phyloP scores from a whole-genome alignment of 805 yeast species.

The Candida bentonensis region DNA sequence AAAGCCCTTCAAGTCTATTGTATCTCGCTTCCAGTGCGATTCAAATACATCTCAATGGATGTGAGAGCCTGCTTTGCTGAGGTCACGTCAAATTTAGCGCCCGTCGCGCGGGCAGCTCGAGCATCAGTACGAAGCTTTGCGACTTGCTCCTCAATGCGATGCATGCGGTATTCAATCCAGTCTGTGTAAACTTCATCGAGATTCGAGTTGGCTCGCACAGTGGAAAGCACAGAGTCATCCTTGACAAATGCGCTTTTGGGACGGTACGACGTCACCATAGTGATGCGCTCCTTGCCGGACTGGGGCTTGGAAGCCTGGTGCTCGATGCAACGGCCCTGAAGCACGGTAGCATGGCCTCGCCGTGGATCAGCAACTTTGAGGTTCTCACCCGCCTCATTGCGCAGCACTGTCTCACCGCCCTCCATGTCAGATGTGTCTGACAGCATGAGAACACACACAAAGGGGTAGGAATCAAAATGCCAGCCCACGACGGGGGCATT shows the following conservation, averaged over 20 bases:
- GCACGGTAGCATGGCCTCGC: background rate
- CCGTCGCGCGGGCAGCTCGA: background rate
- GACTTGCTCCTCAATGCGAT: background rate
- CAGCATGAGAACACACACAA: conserved; percentile 50
- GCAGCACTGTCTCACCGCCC: conserved; percentile 42
- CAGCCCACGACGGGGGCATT: too few relatives aligned
- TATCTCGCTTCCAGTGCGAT: background rate
- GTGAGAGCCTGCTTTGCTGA: background rate
- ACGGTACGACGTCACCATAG: conserved; percentile 20
- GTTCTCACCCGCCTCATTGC: conserved; percentile 25
- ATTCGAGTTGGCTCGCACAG: conserved; percentile 13
- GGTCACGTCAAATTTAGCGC: background rate
- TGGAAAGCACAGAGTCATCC: conserved; percentile 18
- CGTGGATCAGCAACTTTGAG: background rate
- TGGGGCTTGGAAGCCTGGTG: conserved; percentile 35
- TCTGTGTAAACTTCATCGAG: conserved; percentile 10
- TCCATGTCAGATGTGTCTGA: conserved; percentile 41
- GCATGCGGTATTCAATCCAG: conserved; percentile 12
- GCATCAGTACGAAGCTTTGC: background rate
- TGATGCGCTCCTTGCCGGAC: conserved; percentile 22
- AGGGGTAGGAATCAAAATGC: conserved; percentile 53
- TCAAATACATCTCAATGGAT: background rate
- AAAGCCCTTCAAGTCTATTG: too few relatives aligned
- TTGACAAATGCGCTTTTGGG: conserved; percentile 12
- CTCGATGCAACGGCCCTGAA: conserved; percentile 10